Base-by-base conservation (phyloP, 176 grass and related monocot species). In the Oropetium thomaeum region DNA sequence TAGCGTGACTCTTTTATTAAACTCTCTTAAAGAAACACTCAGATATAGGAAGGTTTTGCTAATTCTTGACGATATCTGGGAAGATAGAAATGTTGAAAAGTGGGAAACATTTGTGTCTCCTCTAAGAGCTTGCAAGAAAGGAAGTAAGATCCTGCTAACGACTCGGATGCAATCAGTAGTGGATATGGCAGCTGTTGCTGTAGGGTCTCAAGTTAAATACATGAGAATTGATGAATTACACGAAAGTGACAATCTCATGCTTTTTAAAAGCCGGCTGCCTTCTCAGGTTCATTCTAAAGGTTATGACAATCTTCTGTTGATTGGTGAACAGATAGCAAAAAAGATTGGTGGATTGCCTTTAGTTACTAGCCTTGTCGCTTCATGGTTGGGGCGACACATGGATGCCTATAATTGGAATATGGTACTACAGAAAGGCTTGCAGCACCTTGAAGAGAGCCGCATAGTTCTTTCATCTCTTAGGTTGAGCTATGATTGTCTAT, bases 91-190 rank as follows among this genome's bases (percentile, higher is more conserved):
- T 2, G 17, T 0, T 0, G 4, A 51, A 0, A 52, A 33, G 4
- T 70, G 67, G 67, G 0, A 5, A 70, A 10, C 16, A 1, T 48
- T 70, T 28, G 0, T 14, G 8, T 0, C 27, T n/a, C 44, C 44
- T 70, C 16, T 70, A 16, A 70, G 0, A 17, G 9, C 3, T 1
- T 51, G 29, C 29, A 70, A 52, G 29, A 52, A 12, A 33, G 67
- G 67, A 49, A 70, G 29, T 29, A 13, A 25, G 8, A 23, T 70
- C 29, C 10, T 69, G 26, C 26, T 69, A 8, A 69, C 65, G 0
- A 69, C 65, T 16, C 39, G 65, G 3, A 45, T 70, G 67, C 67
- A 51, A 51, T 70, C 67, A 12, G 67, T 70, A 17, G 67, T 22
- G 10, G 29, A 70, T 52, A 34, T 52, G 44, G 67, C 8, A 51